Conservation (phyloP, 345 rosid species). For the Gossypium arboreum region DNA sequence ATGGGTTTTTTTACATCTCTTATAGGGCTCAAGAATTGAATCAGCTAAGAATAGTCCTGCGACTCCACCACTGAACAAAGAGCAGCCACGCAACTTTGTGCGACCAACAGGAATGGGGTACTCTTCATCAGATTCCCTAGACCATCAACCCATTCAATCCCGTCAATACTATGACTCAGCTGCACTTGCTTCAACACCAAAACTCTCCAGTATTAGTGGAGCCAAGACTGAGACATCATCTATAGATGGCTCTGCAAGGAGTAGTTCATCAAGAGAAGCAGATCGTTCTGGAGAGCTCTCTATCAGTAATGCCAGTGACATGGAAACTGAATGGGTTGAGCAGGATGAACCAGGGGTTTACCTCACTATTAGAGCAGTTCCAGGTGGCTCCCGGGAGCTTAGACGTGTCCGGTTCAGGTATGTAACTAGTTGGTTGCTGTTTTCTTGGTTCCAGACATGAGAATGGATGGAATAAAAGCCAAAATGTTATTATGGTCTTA, state of each 20-base stretch:
- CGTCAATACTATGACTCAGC: constrained; percentile 38
- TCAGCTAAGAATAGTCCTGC: constrained; percentile 63
- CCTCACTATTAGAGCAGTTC: constrained; percentile 74
- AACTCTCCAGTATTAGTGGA: constrained; percentile 63
- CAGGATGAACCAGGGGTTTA: constrained; percentile 96
- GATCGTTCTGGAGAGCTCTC: constrained; percentile 78
- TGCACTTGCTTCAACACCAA: constrained; percentile 64
- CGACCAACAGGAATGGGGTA: constrained; percentile 45
- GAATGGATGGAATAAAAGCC: background rate
- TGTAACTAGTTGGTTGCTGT: background rate
- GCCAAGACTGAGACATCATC: constrained; percentile 79
- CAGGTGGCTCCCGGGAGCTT: constrained; percentile 80
- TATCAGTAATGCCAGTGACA: constrained; percentile 84
- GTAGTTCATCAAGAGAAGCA: constrained; percentile 71
- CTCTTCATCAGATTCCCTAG: constrained; percentile 63
- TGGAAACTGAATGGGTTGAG: constrained; percentile 92
- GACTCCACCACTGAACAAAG: constrained; percentile 80
- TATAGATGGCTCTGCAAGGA: constrained; percentile 60
- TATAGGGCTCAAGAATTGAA: constrained; percentile 54
- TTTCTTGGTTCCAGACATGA: background rate
- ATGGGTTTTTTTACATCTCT: background rate
- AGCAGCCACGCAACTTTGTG: constrained; percentile 42
- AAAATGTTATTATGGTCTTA: background rate
- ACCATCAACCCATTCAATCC: constrained; percentile 50
- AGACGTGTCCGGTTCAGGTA: constrained; percentile 97